Base-by-base conservation (phyloP, 257 asterid species). In the Mitragyna speciosa region DNA sequence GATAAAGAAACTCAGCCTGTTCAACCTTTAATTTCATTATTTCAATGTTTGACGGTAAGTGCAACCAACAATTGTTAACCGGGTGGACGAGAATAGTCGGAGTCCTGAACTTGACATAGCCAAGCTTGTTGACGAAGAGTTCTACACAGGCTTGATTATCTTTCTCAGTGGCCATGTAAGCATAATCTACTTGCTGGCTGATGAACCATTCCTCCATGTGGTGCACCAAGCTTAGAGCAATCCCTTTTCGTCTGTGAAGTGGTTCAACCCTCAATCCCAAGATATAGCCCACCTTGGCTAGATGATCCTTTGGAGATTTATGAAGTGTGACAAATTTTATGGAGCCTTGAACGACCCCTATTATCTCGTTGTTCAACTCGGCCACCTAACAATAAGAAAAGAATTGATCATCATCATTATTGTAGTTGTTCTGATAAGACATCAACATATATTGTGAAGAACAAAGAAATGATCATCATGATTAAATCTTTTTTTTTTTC, bases 151-250 rank as follows among this genome's bases (percentile, higher is more conserved):
- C 87, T 77, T 80, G 79, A 63, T 86, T 86, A 24, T 63, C 80
- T 73, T 81, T 86, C 76, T 86, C 89, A 1, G 87, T 86, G 19
- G 89, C 89, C 89, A 84, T 86, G 85, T 86, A 86, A 33, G 87
- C 63, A 36, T 83, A 81, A 61, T 86, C 87, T 10, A 84, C 87
- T 14, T 84, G 79, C 63, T 67, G 71, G 64, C 79, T 17, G 24
- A 76, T 65, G 81, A 86, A 81, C 89, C 89, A 86, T 79, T 83
- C 81, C 77, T 86, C 89, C 82, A 86, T 64, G 0, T 70, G 79
- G 48, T 41, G 80, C 19, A 81, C 89, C 2, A 86, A 70, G 5
- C 22, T 69, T 22, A 82, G 48, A 24, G 87, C 89, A 33, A 86
- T 79, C 45, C 86, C 87, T 81, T 78, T 78, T 36, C 89, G 77